These are phyloP conservation scores for Pyrenophora seminiperda DNA, from an alignment of 2,329 filamentous ascomycete genomes.

Conservation along the genomic window DNA sequence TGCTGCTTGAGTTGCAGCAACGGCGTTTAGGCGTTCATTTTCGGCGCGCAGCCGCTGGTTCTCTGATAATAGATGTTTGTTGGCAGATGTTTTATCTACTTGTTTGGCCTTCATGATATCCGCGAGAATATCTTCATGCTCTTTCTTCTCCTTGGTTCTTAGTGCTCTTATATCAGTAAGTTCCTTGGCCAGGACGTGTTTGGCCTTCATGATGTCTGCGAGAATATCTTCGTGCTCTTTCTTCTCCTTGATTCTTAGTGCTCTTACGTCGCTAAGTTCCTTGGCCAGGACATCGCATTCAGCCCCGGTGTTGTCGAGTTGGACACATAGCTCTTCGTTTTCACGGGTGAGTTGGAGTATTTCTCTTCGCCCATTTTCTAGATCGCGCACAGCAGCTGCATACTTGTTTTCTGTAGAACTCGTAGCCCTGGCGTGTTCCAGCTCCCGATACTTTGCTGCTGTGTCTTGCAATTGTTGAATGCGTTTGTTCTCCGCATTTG, in stretches of 20 bases:
- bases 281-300: not conserved
- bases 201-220: conserved; percentile 1
- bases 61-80: not conserved
- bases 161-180: not conserved
- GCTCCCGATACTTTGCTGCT: not conserved
- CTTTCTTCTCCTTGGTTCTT: not conserved
- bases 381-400: not conserved
- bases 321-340: not conserved
- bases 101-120: conserved; percentile 1
- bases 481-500: not conserved
- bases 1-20: not conserved
- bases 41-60: conserved; percentile 5
- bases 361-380: not conserved
- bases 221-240: conserved; percentile 7
- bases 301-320: not conserved
- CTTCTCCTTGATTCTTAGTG: not conserved
- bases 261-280: not conserved
- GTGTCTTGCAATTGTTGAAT: not conserved
- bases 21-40: conserved; percentile 2
- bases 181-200: not conserved
- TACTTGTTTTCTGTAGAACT: not conserved
- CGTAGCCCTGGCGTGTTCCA: not conserved
- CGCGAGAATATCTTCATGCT: conserved; percentile 6
- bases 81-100: not conserved
- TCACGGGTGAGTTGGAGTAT: not conserved